A percentile compares a stretch with the other conserved stretches of the same genome.
Evolutionary conservation across 1,139 yeast genomes (phyloP).

Genomic region (Yamadazyma triangularis): DNA sequence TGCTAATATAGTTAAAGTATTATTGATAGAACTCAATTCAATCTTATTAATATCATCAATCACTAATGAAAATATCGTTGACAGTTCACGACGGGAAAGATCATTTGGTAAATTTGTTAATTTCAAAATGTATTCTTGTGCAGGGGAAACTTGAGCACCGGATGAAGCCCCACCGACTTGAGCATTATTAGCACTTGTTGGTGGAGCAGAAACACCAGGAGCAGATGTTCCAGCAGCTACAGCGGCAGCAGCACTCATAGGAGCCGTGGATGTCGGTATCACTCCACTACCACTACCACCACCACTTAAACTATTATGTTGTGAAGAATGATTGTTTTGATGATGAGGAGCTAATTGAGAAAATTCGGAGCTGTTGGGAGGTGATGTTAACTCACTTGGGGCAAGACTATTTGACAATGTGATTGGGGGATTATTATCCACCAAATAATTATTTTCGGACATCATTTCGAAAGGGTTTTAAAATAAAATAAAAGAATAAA

Average conservation of each 20-base stretch:
- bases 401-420: background rate
- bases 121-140: constrained; percentile 21
- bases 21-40: constrained; percentile 39
- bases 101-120: constrained; percentile 68
- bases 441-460: background rate
- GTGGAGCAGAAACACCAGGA: background rate
- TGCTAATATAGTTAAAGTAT: constrained; percentile 49
- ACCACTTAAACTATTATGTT: too few species aligned
- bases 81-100: constrained; percentile 70
- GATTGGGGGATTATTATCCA: background rate
- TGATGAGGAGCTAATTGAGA: background rate
- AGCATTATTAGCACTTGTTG: background rate
- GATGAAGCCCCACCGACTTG: background rate
- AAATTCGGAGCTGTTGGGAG: background rate
- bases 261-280: too few species aligned
- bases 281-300: background rate
- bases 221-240: background rate
- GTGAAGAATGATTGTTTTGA: too few species aligned
- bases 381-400: background rate
- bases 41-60: constrained; percentile 59
- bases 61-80: constrained; percentile 74
- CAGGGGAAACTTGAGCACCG: background rate
- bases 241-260: background rate
- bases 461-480: too few species aligned
- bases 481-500: too few species aligned